phyloP scores from a whole-genome alignment of 2,329 filamentous ascomycete species.

The Penicillium sp. region DNA sequence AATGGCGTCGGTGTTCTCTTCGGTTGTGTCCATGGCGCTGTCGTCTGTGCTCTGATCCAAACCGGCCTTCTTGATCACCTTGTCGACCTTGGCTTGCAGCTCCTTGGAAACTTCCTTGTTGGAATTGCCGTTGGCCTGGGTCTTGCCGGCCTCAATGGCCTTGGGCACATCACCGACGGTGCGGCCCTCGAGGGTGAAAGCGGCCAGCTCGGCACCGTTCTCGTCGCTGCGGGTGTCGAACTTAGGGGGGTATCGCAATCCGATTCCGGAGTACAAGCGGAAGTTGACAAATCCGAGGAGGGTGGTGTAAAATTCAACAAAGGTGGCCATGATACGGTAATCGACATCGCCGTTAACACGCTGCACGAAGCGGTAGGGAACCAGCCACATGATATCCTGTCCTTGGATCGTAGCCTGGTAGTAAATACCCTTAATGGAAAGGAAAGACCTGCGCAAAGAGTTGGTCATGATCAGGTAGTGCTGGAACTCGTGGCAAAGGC shows the following conservation, averaged over 20 bases:
- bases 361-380: slow-evolving; percentile 98
- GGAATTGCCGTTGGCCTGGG: slow-evolving; percentile 53
- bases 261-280: slow-evolving; percentile 85
- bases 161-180: slow-evolving; percentile 53
- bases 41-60: slow-evolving; percentile 46
- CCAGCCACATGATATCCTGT: slow-evolving; percentile 94
- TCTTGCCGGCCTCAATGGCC: slow-evolving; percentile 54
- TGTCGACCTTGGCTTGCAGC: slow-evolving; percentile 67
- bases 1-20: slow-evolving; percentile 64
- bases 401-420: slow-evolving; percentile 97
- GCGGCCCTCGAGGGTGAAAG: slow-evolving; percentile 85
- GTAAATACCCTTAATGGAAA: slow-evolving; percentile 99
- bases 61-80: slow-evolving; percentile 45
- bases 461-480: slow-evolving; percentile 94
- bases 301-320: slow-evolving; percentile 98
- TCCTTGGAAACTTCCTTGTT: slow-evolving; percentile 66
- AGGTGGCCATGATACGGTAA: slow-evolving; percentile 98
- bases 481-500: slow-evolving; percentile 91
- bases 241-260: slow-evolving; percentile 92
- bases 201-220: slow-evolving; percentile 82
- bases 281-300: slow-evolving; percentile 96
- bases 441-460: slow-evolving; percentile 90
- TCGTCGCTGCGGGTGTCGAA: slow-evolving; percentile 88
- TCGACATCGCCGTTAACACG: slow-evolving; percentile 90
- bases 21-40: slow-evolving; percentile 47